Conservation (phyloP, 177 flowering plant species). For the Viscum album region DNA sequence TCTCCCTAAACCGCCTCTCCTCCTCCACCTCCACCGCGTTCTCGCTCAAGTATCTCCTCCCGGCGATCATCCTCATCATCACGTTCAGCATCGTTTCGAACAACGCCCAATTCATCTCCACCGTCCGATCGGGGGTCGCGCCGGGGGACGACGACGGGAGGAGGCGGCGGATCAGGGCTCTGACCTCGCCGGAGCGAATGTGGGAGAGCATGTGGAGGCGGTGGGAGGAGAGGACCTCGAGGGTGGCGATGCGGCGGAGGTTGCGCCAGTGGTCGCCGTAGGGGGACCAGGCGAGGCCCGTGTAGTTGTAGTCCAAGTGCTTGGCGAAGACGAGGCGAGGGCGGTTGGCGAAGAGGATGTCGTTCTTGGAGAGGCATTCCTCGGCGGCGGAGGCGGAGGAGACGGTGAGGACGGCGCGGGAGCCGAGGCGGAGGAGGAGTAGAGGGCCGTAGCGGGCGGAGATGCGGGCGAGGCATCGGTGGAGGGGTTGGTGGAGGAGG, state of each 20-base stretch:
- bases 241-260: slow-evolving; percentile 3
- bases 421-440: background rate
- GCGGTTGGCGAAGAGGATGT: slow-evolving; percentile 4
- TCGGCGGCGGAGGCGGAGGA: slow-evolving; percentile 1
- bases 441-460: background rate
- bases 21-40: background rate
- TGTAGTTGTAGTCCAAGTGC: background rate
- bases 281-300: background rate
- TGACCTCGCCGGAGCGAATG: background rate
- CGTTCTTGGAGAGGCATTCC: background rate
- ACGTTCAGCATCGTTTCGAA: background rate
- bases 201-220: background rate
- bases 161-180: background rate
- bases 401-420: background rate
- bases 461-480: background rate
- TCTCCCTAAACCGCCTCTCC: background rate
- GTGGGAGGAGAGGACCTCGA: background rate
- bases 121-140: background rate
- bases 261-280: slow-evolving; percentile 4
- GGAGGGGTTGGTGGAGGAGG: slow-evolving; percentile 1
- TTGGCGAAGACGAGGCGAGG: background rate
- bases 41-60: background rate
- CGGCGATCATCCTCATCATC: background rate
- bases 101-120: background rate
- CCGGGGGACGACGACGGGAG: background rate